These are phyloP conservation scores for Bromus sterilis DNA, from an alignment of 176 grass and related monocot species.

Conservation along the genomic window DNA sequence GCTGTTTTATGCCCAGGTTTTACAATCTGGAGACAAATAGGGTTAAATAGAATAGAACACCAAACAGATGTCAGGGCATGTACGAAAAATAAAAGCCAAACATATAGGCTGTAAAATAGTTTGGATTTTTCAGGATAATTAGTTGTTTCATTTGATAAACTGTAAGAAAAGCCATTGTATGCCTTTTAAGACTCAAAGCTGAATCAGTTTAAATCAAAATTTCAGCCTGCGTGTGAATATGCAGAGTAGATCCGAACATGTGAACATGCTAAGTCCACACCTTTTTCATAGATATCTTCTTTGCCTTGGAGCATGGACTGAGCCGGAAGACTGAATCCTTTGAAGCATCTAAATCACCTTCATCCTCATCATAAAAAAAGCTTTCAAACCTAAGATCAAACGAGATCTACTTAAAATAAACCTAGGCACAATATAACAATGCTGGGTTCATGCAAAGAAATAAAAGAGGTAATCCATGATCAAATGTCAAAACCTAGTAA, in stretches of 20 bases:
- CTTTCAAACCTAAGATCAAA: constrained; percentile 13
- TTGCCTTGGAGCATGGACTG: constrained; percentile 1
- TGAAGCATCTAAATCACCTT: not conserved
- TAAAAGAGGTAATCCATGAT: not conserved
- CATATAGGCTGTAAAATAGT: not conserved
- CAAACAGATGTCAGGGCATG: not conserved
- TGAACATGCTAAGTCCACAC: constrained; percentile 13
- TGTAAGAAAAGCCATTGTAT: not conserved
- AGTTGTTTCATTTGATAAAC: not conserved
- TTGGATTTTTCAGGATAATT: not conserved
- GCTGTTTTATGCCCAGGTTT: not conserved
- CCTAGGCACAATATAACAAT: not conserved
- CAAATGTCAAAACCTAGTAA: not conserved
- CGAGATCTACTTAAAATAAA: not conserved
- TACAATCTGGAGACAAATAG: constrained; percentile 12
- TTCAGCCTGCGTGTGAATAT: not conserved
- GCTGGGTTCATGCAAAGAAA: not conserved
- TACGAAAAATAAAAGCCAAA: not conserved
- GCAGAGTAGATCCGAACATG: not conserved
- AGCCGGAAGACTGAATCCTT: constrained; percentile 21
- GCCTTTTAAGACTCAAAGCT: not conserved
- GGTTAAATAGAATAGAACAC: not conserved
- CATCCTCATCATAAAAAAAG: constrained; percentile 24
- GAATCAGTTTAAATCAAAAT: not conserved
- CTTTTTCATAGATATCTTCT: constrained; percentile 21